Conservation (phyloP, 1,284 basidiomycete genomes). For the Boletus smithii region DNA sequence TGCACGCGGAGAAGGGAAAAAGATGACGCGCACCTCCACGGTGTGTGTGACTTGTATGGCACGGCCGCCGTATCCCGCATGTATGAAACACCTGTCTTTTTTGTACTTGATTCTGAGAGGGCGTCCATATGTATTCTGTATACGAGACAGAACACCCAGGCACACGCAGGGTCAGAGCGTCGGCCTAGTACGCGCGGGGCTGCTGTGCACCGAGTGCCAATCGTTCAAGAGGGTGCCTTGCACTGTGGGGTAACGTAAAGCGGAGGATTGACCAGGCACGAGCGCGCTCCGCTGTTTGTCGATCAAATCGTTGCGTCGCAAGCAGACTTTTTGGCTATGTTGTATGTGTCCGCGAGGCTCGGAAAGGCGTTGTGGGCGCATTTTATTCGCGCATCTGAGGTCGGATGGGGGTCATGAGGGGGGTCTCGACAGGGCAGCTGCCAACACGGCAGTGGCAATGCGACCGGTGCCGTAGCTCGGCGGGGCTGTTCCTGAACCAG, state of each 20-base stretch:
- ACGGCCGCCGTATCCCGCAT: neutral
- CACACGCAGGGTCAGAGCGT: neutral
- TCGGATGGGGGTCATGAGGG: constrained; percentile 19
- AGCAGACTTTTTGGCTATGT: too few relatives aligned
- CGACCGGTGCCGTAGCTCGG: constrained; percentile 36
- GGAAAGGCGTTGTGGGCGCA: too few relatives aligned
- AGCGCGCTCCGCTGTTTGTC: too few relatives aligned
- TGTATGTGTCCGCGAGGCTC: too few relatives aligned
- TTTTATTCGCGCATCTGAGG: neutral
- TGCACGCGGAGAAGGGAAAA: neutral
- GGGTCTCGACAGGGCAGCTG: constrained; percentile 22
- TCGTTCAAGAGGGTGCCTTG: neutral
- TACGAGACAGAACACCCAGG: too few relatives aligned
- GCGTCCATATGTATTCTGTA: too few relatives aligned
- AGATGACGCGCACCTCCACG: neutral
- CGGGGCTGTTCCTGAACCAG: constrained; percentile 35
- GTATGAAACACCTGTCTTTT: too few relatives aligned
- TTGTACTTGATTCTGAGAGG: too few relatives aligned
- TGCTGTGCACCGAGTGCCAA: too few relatives aligned
- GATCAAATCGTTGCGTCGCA: too few relatives aligned
- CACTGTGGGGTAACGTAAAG: constrained; percentile 11
- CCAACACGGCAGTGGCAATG: constrained; percentile 25
- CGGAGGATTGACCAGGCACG: constrained; percentile 5
- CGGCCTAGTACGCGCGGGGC: too few relatives aligned
- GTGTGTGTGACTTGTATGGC: neutral